A percentile compares a stretch with the other conserved stretches of the same genome.
These are phyloP conservation scores for Umbelopsis ramanniana DNA, from an alignment of 192 early-diverging fungal species.

Conservation along the genomic window DNA sequence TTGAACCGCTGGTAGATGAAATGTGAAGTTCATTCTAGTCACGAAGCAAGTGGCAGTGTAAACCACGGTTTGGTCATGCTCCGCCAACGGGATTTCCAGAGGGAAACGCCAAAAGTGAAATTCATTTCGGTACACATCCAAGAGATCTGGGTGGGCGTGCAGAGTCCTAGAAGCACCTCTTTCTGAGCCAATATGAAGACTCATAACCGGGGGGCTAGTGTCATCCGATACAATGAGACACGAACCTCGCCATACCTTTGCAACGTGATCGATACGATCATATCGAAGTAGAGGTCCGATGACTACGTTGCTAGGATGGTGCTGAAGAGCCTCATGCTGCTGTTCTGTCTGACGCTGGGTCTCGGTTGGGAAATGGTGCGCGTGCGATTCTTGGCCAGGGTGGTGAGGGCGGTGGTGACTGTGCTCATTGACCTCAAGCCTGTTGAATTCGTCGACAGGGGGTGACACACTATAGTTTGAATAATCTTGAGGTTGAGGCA, in stretches of 20 bases:
- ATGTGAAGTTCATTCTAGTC: conserved; percentile 25
- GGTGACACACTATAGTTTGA: not conserved
- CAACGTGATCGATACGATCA: conserved; percentile 36
- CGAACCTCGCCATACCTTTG: conserved; percentile 40
- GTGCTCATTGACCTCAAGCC: not conserved
- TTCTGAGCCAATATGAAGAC: not conserved
- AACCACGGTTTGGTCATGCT: not conserved
- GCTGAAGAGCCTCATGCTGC: not conserved
- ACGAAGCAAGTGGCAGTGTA: conserved; percentile 31
- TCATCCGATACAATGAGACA: conserved; percentile 37
- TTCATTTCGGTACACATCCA: conserved; percentile 55
- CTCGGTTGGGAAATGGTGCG: conserved; percentile 2
- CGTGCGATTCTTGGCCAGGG: not conserved
- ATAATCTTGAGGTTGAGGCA: conserved; percentile 8
- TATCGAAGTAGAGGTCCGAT: conserved; percentile 43
- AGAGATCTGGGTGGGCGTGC: conserved; percentile 6
- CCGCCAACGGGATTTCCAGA: conserved; percentile 48
- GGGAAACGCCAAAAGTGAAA: conserved; percentile 64
- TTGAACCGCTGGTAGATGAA: conserved; percentile 41
- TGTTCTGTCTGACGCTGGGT: conserved; percentile 8
- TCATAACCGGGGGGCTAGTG: conserved; percentile 24
- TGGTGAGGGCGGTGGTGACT: conserved; percentile 13
- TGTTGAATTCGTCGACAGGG: conserved; percentile 6
- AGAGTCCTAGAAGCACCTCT: conserved; percentile 14
- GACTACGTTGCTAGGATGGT: conserved; percentile 10